Percentiles rank a stretch among this genome's conserved stretches.
Evolutionary conservation across 2,329 filamentous ascomycete genomes (phyloP).

Genomic region (Diaporthe nobilis): DNA sequence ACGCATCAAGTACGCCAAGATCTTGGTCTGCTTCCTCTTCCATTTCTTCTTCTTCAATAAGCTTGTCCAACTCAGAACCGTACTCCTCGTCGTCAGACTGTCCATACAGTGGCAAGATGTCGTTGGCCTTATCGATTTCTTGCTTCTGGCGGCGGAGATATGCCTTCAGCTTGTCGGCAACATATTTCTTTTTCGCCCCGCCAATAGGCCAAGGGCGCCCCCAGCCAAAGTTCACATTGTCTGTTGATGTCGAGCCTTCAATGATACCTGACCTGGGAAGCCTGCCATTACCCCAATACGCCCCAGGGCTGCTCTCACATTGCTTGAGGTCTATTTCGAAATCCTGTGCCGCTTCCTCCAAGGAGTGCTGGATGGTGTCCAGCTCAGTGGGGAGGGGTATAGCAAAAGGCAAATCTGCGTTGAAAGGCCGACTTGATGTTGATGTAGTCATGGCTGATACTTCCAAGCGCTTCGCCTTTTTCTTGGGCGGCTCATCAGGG

Average conservation of each 20-base stretch:
- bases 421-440: constrained; percentile 36
- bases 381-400: constrained; percentile 28
- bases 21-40: constrained; percentile 26
- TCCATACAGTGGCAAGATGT: constrained; percentile 65
- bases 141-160: constrained; percentile 50
- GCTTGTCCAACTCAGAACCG: constrained; percentile 52
- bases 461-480: constrained; percentile 50
- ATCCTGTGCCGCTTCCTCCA: not conserved
- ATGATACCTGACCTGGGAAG: constrained; percentile 44
- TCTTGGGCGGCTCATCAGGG: constrained; percentile 42
- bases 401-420: constrained; percentile 39
- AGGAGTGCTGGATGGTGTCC: constrained; percentile 21
- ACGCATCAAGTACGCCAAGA: constrained; percentile 51
- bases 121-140: constrained; percentile 48
- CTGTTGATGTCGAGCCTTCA: not conserved
- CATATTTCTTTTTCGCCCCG: constrained; percentile 60
- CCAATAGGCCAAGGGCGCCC: constrained; percentile 50
- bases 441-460: constrained; percentile 46
- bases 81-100: constrained; percentile 66
- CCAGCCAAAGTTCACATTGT: constrained; percentile 48
- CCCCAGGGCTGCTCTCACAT: constrained; percentile 36
- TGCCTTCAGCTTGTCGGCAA: constrained; percentile 57
- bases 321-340: constrained; percentile 38
- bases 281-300: constrained; percentile 55
- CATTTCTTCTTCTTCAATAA: constrained; percentile 55